Evolutionary conservation across 257 asterid genomes (phyloP).

Genomic region (Primulina eburnea): DNA sequence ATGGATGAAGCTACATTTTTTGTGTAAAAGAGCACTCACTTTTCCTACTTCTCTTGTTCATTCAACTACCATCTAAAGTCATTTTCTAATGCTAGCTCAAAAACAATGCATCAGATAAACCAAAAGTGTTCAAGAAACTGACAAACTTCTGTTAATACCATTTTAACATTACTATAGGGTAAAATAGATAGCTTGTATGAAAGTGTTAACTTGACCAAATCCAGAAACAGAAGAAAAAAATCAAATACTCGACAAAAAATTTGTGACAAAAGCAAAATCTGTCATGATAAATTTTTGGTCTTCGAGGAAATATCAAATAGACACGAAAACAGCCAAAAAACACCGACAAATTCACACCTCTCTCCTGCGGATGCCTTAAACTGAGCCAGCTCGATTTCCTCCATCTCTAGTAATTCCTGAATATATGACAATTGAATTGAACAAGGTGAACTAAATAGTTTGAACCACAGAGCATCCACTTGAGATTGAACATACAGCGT

Average conservation of each 20-base stretch:
- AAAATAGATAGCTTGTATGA: not conserved
- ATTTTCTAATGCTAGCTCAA: slow-evolving; percentile 11
- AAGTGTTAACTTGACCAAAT: slow-evolving; percentile 14
- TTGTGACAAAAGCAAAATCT: not conserved
- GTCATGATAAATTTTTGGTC: not conserved
- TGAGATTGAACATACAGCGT: slow-evolving; percentile 64
- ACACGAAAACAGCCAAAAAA: slow-evolving; percentile 10
- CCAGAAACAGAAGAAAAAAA: slow-evolving; percentile 6
- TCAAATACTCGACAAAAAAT: not conserved
- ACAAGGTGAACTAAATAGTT: slow-evolving; percentile 8
- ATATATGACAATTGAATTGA: slow-evolving; percentile 27
- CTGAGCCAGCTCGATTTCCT: slow-evolving; percentile 66
- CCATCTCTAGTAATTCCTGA: slow-evolving; percentile 88
- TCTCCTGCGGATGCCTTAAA: slow-evolving; percentile 71
- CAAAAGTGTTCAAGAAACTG: slow-evolving; percentile 1
- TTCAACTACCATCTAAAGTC: not conserved
- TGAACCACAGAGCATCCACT: slow-evolving; percentile 9
- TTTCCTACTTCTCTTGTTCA: not conserved
- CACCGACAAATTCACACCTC: slow-evolving; percentile 47
- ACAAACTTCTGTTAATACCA: not conserved
- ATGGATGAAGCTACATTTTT: not conserved
- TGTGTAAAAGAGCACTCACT: slow-evolving; percentile 7
- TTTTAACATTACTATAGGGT: not conserved
- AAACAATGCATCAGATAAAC: slow-evolving; percentile 11
- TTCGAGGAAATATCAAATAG: slow-evolving; percentile 4